A percentile compares a stretch with the other conserved stretches of the same genome.
These are phyloP conservation scores for Lotus japonicus DNA, from an alignment of 306 rosid species.

Conservation along the genomic window DNA sequence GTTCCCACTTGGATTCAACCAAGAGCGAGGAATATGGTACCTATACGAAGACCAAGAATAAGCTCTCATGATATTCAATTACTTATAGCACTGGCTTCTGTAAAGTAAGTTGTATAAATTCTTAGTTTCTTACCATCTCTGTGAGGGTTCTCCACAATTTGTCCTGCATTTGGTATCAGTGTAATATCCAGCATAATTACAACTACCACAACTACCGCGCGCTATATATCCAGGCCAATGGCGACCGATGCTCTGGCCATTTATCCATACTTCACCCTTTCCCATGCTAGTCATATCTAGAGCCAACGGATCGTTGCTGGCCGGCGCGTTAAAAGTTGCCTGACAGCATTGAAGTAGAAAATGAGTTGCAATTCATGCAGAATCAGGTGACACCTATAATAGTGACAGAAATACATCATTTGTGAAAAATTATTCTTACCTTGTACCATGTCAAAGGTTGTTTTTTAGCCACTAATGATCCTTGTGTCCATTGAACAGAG, in stretches of 20 bases:
- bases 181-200: conserved; percentile 57
- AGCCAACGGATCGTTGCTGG: conserved; percentile 73
- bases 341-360: conserved; percentile 24
- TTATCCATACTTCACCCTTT: conserved; percentile 84
- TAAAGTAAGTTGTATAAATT: background rate
- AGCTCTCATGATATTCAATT: background rate
- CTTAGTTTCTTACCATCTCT: conserved; percentile 63
- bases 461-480: conserved; percentile 30
- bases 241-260: conserved; percentile 77
- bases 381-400: background rate
- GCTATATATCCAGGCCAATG: conserved; percentile 71
- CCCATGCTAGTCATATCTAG: conserved; percentile 81
- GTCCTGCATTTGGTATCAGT: conserved; percentile 53
- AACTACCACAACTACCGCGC: conserved; percentile 46
- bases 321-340: conserved; percentile 56
- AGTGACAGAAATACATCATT: background rate
- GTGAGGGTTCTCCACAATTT: conserved; percentile 69
- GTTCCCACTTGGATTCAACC: conserved; percentile 77
- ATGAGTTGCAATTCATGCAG: background rate
- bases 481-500: conserved; percentile 51
- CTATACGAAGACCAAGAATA: conserved; percentile 28
- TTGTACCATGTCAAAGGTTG: conserved; percentile 92
- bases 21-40: conserved; percentile 91
- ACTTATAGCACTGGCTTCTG: background rate
- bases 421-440: conserved; percentile 36